Percentiles rank a stretch among this genome's conserved stretches.
These are phyloP conservation scores for Cystobasidium tubakii DNA, from an alignment of 768 basidiomycete species.

Conservation along the genomic window DNA sequence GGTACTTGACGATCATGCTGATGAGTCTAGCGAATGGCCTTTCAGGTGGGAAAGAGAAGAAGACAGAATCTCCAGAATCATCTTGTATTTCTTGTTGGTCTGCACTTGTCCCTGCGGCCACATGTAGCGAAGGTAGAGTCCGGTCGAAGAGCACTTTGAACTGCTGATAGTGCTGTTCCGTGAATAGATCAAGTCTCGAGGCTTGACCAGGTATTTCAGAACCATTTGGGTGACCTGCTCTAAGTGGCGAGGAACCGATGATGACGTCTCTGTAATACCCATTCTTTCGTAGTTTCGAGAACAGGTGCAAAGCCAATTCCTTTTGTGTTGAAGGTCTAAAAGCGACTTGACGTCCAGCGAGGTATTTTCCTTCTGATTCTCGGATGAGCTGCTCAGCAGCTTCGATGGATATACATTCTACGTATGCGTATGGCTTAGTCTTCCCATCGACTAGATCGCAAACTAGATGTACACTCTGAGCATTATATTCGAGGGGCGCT, in stretches of 20 bases:
- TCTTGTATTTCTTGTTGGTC: not conserved
- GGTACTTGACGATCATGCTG: conserved; percentile 29
- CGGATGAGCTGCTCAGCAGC: not conserved
- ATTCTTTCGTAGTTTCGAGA: not conserved
- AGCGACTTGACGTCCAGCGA: conserved; percentile 5
- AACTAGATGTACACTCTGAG: conserved; percentile 13
- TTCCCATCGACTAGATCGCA: not conserved
- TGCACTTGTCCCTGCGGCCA: not conserved
- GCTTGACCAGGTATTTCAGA: not conserved
- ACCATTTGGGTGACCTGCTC: not conserved
- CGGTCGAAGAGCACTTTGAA: not conserved
- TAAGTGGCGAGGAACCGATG: not conserved
- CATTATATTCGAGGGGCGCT: not conserved
- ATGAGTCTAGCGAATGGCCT: conserved; percentile 18
- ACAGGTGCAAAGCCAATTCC: conserved; percentile 20
- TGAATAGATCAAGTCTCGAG: not conserved
- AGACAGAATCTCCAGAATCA: not conserved
- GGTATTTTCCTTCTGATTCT: not conserved
- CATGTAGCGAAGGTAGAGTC: not conserved
- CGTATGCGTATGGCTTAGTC: conserved; percentile 23
- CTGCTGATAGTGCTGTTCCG: not conserved
- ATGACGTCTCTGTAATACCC: not conserved
- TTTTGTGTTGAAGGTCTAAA: conserved; percentile 5
- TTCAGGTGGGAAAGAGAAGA: conserved; percentile 7
- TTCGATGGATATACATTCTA: conserved; percentile 15